These are phyloP conservation scores for Colletotrichum truncatum DNA, from an alignment of 2,329 filamentous ascomycete genomes.

Conservation along the genomic window DNA sequence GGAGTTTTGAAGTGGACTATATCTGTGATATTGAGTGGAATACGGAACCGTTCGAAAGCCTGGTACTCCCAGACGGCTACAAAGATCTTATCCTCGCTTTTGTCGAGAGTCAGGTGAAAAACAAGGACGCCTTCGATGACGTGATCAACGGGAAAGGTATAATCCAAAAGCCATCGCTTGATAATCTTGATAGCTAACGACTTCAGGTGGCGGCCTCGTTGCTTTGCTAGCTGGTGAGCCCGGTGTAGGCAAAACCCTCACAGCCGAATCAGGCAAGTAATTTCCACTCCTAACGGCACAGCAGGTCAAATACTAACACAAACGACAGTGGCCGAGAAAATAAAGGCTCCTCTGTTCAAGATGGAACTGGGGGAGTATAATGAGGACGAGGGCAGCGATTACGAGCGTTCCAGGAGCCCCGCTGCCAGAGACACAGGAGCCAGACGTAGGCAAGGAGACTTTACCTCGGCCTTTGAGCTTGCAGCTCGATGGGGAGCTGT, in stretches of 20 bases:
- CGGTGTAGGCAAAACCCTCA: slow-evolving; percentile 49
- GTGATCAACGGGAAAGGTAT: slow-evolving; percentile 60
- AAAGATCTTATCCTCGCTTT: slow-evolving; percentile 62
- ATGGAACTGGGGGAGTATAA: slow-evolving; percentile 69
- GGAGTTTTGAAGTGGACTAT: slow-evolving; percentile 53
- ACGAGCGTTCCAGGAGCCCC: not conserved
- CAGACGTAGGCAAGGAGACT: slow-evolving; percentile 36
- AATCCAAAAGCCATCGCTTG: too few relatives aligned
- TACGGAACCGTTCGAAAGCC: slow-evolving; percentile 54
- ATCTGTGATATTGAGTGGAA: slow-evolving; percentile 57
- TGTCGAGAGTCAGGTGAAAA: slow-evolving; percentile 52
- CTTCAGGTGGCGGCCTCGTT: slow-evolving; percentile 39
- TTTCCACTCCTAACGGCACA: not conserved
- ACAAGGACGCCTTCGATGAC: slow-evolving; percentile 57
- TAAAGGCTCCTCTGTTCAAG: slow-evolving; percentile 48
- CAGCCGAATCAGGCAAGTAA: slow-evolving; percentile 41
- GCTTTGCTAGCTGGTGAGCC: slow-evolving; percentile 44
- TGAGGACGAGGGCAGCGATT: slow-evolving; percentile 56
- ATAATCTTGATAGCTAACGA: not conserved
- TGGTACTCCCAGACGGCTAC: slow-evolving; percentile 57
- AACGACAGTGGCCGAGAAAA: slow-evolving; percentile 44
- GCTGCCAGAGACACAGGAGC: not conserved
- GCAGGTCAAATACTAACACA: slow-evolving; percentile 18
- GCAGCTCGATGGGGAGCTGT: slow-evolving; percentile 78
- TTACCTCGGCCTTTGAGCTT: slow-evolving; percentile 52